Percentiles rank a stretch among this genome's conserved stretches.
phyloP scores from a whole-genome alignment of 169 alveolate genomes.

The Haemoproteus tartakovskyi region DNA sequence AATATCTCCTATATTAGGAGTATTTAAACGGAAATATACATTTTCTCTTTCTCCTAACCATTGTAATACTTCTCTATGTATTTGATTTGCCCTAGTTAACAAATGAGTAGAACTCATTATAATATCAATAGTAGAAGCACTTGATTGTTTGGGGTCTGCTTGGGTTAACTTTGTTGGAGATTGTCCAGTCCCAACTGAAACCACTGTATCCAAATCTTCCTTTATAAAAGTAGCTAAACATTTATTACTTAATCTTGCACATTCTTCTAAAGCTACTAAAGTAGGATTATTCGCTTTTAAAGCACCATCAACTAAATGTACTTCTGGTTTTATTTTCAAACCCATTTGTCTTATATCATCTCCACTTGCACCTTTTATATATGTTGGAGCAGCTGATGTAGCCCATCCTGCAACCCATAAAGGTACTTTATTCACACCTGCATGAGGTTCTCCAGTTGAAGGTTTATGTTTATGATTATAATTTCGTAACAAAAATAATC shows the following conservation, averaged over 20 bases:
- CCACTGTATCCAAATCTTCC: constrained; percentile 68
- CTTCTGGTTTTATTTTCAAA: constrained; percentile 68
- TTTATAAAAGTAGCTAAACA: constrained; percentile 29
- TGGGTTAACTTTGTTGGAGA: constrained; percentile 56
- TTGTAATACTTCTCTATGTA: constrained; percentile 66
- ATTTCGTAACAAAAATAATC: constrained; percentile 75
- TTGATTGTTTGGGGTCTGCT: constrained; percentile 5
- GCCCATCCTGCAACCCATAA: constrained; percentile 86
- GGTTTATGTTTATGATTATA: constrained; percentile 64
- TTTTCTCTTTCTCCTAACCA: constrained; percentile 61
- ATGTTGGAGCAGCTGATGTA: constrained; percentile 79
- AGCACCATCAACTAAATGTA: constrained; percentile 81
- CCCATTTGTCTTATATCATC: constrained; percentile 71
- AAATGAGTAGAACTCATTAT: constrained; percentile 53
- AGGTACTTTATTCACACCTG: constrained; percentile 77
- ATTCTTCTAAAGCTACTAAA: constrained; percentile 79
- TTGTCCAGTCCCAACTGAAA: constrained; percentile 69
- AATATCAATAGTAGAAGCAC: constrained; percentile 60
- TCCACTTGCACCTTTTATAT: constrained; percentile 79
- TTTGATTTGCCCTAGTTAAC: constrained; percentile 49
- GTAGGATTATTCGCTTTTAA: constrained; percentile 77
- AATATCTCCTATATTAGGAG: constrained; percentile 67
- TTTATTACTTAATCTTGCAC: constrained; percentile 65
- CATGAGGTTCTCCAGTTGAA: constrained; percentile 67
- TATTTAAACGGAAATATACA: constrained; percentile 65